phyloP scores from a whole-genome alignment of 2,329 filamentous ascomycete species.

The Proliferodiscus dingleyae region DNA sequence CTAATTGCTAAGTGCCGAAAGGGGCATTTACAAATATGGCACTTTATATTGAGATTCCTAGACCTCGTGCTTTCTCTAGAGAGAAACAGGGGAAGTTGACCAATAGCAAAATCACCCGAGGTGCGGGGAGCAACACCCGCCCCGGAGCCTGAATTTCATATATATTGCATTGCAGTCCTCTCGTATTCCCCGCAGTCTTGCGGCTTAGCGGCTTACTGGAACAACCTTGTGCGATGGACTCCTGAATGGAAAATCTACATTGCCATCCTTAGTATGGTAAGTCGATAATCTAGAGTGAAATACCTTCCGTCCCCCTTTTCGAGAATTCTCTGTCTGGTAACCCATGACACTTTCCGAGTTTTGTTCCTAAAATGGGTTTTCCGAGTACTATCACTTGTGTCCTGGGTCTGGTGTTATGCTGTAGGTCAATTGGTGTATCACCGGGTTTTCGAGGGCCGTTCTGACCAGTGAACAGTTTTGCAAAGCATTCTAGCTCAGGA shows the following conservation, averaged over 20 bases:
- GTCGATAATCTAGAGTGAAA: too few relatives aligned
- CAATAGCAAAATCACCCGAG: neutral
- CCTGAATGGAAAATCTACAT: too few relatives aligned
- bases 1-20: too few relatives aligned
- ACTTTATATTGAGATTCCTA: neutral
- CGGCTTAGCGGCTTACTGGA: too few relatives aligned
- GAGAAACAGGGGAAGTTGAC: neutral
- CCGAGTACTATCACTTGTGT: conserved; percentile 14
- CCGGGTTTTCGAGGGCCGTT: neutral
- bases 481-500: conserved; percentile 23
- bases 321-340: too few relatives aligned
- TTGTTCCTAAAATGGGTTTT: conserved; percentile 21
- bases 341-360: conserved; percentile 6
- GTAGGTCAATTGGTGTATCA: too few relatives aligned
- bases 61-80: neutral
- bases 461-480: conserved; percentile 17
- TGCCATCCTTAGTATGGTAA: too few relatives aligned
- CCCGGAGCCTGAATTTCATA: neutral
- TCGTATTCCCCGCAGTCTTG: too few relatives aligned
- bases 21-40: neutral
- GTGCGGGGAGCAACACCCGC: neutral
- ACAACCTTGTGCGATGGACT: too few relatives aligned
- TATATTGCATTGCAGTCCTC: neutral
- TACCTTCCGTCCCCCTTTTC: too few relatives aligned
- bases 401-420: conserved; percentile 17